These are phyloP conservation scores for Trichoderma sp. DNA, from an alignment of 2,329 filamentous ascomycete species.

Conservation along the genomic window DNA sequence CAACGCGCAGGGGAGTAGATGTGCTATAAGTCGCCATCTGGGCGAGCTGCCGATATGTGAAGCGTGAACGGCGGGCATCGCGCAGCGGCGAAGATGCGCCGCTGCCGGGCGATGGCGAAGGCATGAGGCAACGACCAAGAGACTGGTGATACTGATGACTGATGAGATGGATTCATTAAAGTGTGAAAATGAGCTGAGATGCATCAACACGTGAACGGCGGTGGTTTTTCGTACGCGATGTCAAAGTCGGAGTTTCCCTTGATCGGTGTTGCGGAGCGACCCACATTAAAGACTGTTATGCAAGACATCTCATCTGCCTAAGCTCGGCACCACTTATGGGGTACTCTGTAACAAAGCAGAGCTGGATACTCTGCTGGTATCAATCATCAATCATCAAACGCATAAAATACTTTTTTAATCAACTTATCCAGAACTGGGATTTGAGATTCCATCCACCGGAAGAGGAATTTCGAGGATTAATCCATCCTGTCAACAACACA, in stretches of 20 bases:
- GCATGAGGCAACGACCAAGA: conserved; percentile 22
- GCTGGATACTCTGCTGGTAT: background rate
- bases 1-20: conserved; percentile 76
- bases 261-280: background rate
- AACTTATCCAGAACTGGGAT: background rate
- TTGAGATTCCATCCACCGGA: background rate
- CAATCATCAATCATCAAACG: no score
- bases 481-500: background rate
- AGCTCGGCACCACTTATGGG: background rate
- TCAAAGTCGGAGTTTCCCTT: background rate
- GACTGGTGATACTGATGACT: background rate
- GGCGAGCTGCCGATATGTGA: conserved; percentile 79
- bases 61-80: conserved; percentile 58
- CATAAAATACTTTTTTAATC: background rate
- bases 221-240: background rate
- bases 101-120: conserved; percentile 25
- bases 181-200: background rate
- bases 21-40: conserved; percentile 70
- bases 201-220: background rate
- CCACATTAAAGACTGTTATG: background rate
- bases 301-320: background rate
- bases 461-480: no score
- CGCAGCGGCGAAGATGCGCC: conserved; percentile 31
- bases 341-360: background rate
- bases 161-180: background rate